A percentile compares a stretch with the other conserved stretches of the same genome.
These are phyloP conservation scores for Suillus alpinus DNA, from an alignment of 768 basidiomycete species.

Conservation along the genomic window DNA sequence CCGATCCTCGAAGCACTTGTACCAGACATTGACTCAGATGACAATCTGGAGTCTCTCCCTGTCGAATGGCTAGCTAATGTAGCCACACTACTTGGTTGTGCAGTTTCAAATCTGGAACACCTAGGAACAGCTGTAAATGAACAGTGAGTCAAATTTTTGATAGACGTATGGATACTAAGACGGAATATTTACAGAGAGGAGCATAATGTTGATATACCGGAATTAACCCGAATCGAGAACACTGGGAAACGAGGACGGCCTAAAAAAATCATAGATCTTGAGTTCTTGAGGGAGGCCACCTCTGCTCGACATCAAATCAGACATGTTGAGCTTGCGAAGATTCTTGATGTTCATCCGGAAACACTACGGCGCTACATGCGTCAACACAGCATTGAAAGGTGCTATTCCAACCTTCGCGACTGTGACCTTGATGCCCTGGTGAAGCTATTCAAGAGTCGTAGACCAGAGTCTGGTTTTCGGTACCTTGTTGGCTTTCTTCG, in stretches of 20 bases:
- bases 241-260: constrained; percentile 10
- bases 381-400: constrained; percentile 5
- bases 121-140: not conserved
- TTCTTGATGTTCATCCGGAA: constrained; percentile 12
- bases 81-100: constrained; percentile 8
- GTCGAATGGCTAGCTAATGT: constrained; percentile 8
- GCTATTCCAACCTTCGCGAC: constrained; percentile 15
- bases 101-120: not conserved
- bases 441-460: constrained; percentile 8
- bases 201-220: not conserved
- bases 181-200: not conserved
- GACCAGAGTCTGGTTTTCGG: constrained; percentile 16
- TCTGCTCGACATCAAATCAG: not conserved
- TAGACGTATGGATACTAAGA: not conserved
- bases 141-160: not conserved
- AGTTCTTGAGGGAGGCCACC: constrained; percentile 11
- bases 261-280: constrained; percentile 7
- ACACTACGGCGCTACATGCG: constrained; percentile 15
- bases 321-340: constrained; percentile 7
- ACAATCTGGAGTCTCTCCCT: not conserved
- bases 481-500: constrained; percentile 17
- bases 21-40: not conserved
- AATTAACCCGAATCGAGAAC: constrained; percentile 2
- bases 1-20: constrained; percentile 11
- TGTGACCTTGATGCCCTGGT: constrained; percentile 18